Evolutionary conservation across 345 rosid species (phyloP).

Genomic region (Moringa oleifera): DNA sequence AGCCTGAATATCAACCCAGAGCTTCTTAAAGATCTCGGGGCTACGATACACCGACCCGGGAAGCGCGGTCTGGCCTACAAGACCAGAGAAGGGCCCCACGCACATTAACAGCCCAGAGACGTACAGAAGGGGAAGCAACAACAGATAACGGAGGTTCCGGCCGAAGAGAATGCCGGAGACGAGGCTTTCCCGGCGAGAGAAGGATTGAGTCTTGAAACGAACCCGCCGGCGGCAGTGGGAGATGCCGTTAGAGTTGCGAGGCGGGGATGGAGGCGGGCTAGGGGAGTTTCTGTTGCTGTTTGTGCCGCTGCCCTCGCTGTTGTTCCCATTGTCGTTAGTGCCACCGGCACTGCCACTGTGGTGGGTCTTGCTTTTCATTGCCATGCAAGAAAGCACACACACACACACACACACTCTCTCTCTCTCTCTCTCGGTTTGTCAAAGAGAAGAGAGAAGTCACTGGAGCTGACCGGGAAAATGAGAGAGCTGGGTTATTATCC

Average conservation of each 20-base stretch:
- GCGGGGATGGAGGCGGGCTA: slow-evolving; percentile 70
- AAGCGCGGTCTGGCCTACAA: slow-evolving; percentile 35
- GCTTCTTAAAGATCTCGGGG: slow-evolving; percentile 57
- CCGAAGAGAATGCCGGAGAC: slow-evolving; percentile 43
- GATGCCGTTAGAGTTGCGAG: slow-evolving; percentile 28
- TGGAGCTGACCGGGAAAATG: too few relatives aligned
- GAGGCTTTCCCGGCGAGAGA: slow-evolving; percentile 33
- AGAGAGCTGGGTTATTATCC: too few relatives aligned
- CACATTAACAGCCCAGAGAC: slow-evolving; percentile 72
- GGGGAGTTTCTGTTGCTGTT: slow-evolving; percentile 58
- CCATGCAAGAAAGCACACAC: not conserved
- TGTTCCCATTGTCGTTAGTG: slow-evolving; percentile 14
- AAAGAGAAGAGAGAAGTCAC: not conserved
- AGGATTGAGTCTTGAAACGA: slow-evolving; percentile 47
- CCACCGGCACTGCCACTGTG: slow-evolving; percentile 17
- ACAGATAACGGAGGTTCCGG: slow-evolving; percentile 53
- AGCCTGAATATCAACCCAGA: slow-evolving; percentile 60
- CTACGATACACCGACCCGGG: slow-evolving; percentile 87
- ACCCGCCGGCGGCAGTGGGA: slow-evolving; percentile 55
- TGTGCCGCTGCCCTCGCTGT: slow-evolving; percentile 25
- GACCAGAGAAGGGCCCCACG: slow-evolving; percentile 70
- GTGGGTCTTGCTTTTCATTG: slow-evolving; percentile 39
- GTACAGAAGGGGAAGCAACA: slow-evolving; percentile 58
- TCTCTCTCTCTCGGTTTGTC: too few relatives aligned
- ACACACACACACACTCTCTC: too few relatives aligned